Conservation (phyloP, 2,329 filamentous ascomycete genomes). For the Rutstroemia sp. region DNA sequence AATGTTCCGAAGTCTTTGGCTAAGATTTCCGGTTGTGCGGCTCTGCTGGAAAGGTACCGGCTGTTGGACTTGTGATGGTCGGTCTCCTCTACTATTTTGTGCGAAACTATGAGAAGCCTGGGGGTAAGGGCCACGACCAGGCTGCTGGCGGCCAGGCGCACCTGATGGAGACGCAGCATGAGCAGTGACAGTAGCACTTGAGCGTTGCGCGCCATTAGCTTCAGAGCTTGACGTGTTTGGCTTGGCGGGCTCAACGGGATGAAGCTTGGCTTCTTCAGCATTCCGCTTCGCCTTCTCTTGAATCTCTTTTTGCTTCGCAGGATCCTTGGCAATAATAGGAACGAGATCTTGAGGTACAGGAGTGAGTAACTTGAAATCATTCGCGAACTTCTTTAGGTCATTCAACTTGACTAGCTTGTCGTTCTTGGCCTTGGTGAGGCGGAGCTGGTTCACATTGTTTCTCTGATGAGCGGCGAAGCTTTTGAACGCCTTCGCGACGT, state of each 20-base stretch:
- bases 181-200: slow-evolving; percentile 37
- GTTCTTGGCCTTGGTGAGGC: slow-evolving; percentile 51
- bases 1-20: slow-evolving; percentile 22
- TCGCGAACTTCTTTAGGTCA: slow-evolving; percentile 90
- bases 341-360: slow-evolving; percentile 89
- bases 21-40: slow-evolving; percentile 19
- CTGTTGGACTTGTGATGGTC: slow-evolving; percentile 21
- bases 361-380: slow-evolving; percentile 88
- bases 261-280: slow-evolving; percentile 51
- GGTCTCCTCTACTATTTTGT: slow-evolving; percentile 28
- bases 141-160: slow-evolving; percentile 23
- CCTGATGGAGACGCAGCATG: slow-evolving; percentile 31
- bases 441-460: slow-evolving; percentile 47
- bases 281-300: slow-evolving; percentile 79
- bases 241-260: slow-evolving; percentile 36
- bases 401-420: slow-evolving; percentile 92
- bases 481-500: slow-evolving; percentile 57
- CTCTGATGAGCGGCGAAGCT: slow-evolving; percentile 53
- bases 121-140: slow-evolving; percentile 31
- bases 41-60: slow-evolving; percentile 18
- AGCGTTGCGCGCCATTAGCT: slow-evolving; percentile 31
- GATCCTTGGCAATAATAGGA: slow-evolving; percentile 92
- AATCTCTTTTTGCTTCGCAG: slow-evolving; percentile 88
- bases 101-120: slow-evolving; percentile 35
- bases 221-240: slow-evolving; percentile 40